Conservation (phyloP, 2,329 filamentous ascomycete genomes). For the Ambrosiella xylebori region DNA sequence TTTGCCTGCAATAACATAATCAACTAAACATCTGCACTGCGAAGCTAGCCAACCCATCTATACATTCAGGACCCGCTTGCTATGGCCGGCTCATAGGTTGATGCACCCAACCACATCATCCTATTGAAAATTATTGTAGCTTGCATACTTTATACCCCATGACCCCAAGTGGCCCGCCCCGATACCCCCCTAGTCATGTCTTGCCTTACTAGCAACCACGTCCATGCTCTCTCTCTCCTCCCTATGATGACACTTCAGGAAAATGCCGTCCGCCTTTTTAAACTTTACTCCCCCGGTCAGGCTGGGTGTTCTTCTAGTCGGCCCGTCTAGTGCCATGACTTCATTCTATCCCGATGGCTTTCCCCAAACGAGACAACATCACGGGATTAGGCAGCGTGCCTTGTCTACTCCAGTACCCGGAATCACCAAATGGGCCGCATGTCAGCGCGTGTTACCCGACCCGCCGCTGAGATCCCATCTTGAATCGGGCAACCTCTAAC, state of each 20-base stretch:
- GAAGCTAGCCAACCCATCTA: no score
- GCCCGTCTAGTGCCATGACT: slow-evolving; percentile 9
- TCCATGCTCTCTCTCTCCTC: not conserved
- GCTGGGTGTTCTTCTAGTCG: slow-evolving; percentile 9
- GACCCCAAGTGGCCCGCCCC: not conserved
- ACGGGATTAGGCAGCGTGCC: not conserved
- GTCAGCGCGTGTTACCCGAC: not conserved
- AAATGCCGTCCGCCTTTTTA: not conserved
- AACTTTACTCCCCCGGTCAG: not conserved
- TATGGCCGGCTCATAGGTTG: not conserved
- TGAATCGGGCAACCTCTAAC: not conserved
- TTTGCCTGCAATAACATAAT: no score
- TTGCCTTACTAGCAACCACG: not conserved
- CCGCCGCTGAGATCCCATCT: not conserved
- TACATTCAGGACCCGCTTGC: no score
- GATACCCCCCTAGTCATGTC: not conserved
- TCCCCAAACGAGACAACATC: not conserved
- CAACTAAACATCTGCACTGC: no score
- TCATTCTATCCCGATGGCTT: slow-evolving; percentile 1
- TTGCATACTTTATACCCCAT: not conserved
- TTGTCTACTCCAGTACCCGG: not conserved
- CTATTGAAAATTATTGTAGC: not conserved
- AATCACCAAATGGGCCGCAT: not conserved
- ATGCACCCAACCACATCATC: not conserved
- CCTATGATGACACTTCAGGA: not conserved